Conservation (phyloP, 1,139 yeast species). For the Arxiozyma telluris region DNA sequence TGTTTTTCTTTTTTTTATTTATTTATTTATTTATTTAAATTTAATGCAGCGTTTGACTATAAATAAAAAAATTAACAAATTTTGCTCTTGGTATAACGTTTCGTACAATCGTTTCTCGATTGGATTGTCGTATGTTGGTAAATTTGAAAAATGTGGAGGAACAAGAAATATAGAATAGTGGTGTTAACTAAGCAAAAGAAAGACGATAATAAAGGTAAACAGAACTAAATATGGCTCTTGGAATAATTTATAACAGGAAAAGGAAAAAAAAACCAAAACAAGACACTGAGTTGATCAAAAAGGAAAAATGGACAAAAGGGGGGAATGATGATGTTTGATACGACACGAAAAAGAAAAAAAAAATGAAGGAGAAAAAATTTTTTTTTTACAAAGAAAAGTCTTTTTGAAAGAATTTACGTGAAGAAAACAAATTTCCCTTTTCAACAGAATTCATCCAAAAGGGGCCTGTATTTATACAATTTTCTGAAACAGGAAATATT, state of each 20-base stretch:
- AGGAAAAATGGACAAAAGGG: not conserved
- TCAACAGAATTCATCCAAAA: not conserved
- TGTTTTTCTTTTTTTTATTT: not conserved
- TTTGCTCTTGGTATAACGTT: not conserved
- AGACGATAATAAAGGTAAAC: not conserved
- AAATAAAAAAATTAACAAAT: no score
- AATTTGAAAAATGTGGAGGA: not conserved
- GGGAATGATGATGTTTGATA: not conserved
- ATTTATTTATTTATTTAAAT: not conserved
- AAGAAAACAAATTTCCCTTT: not conserved
- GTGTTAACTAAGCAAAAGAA: not conserved
- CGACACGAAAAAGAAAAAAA: not conserved
- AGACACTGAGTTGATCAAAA: not conserved
- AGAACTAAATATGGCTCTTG: no score
- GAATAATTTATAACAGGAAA: not conserved
- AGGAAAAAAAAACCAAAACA: not conserved
- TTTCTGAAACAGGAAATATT: slow-evolving; percentile 2
- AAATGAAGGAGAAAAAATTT: not conserved
- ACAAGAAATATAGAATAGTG: not conserved
- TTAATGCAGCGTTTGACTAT: no score
- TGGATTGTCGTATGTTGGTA: not conserved
- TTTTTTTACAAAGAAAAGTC: not conserved
- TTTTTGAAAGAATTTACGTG: not conserved
- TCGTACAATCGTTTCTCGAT: not conserved
- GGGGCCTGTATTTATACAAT: not conserved